Evolutionary conservation across 2,329 filamentous ascomycete genomes (phyloP), one percentile per base, ranked within the genome.

Genomic region (Chlorencoelia australis): DNA sequence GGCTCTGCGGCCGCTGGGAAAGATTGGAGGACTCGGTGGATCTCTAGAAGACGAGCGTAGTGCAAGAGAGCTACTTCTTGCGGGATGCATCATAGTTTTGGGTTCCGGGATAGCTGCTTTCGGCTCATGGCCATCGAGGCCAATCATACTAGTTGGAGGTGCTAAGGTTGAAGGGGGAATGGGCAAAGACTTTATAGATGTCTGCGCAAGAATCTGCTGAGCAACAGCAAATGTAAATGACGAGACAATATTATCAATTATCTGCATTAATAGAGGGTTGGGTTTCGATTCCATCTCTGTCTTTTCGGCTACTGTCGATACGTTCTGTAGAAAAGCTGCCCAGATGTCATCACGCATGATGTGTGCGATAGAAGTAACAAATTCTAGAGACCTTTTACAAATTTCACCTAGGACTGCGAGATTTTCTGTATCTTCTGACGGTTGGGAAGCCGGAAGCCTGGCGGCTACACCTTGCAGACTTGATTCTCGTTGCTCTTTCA

Each of bases 391-490:
- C 40, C 88, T 73, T 42, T 78, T 77, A 55, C 87, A 94, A 18
- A 95, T 75, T 53, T 96, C 87, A 1, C 85, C 82, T n/a, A 95
- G 69, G 43, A 87, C 75, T 7, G 73, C 64, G 16, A 95, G 61
- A 49, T 94, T 82, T 56, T 94, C 86, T 1, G 69, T 57, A 42
- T 82, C 79, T 27, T 77, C 72, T 0, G 66, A 63, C 2, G 46
- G 45, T 16, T 67, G 68, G 0, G 66, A 60, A 1, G 66, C 61
- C 7, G 61, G 65, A 0, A 65, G 62, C 22, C 68, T 56, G 1
- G 73, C 69, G 2, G 73, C 71, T 3, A 75, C 70, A 4, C 71
- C 73, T 17, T 69, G 67, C 0, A 78, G 56, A 8, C 73, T 66
- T 4, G 68, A 65, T 25, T 77, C 71, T 40, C 75, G 70, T 44